These are phyloP conservation scores for Jackrogersella minutella DNA, from an alignment of 495 filamentous ascomycete species.

Conservation along the genomic window DNA sequence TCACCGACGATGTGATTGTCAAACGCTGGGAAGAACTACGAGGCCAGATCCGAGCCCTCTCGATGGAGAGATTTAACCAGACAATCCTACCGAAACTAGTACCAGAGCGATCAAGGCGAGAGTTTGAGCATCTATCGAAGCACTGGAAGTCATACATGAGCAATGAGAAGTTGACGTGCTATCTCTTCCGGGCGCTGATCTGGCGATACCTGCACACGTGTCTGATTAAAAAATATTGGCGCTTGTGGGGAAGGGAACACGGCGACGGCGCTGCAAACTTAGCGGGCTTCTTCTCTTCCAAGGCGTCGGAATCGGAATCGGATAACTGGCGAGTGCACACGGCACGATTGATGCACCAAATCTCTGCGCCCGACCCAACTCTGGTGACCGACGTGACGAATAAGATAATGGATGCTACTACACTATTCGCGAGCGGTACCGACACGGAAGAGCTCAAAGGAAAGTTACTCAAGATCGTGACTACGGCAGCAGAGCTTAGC, in stretches of 20 bases:
- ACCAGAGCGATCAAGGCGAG: conserved; percentile 16
- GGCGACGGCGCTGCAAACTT: conserved; percentile 23
- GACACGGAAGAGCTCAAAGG: conserved; percentile 16
- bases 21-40: conserved; percentile 34
- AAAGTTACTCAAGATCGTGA: conserved; percentile 22
- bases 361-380: conserved; percentile 13
- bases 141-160: conserved; percentile 40
- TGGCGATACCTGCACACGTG: conserved; percentile 40
- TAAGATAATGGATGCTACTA: conserved; percentile 16
- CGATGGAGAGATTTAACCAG: conserved; percentile 27
- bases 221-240: conserved; percentile 31
- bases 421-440: conserved; percentile 13
- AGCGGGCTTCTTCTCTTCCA: conserved; percentile 6
- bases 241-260: conserved; percentile 36
- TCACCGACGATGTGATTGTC: conserved; percentile 27
- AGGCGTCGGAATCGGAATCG: conserved; percentile 18
- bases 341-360: conserved; percentile 22
- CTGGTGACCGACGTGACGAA: conserved; percentile 14
- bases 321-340: conserved; percentile 38
- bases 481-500: conserved; percentile 28
- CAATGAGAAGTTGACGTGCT: conserved; percentile 26
- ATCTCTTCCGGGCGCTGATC: conserved; percentile 41
- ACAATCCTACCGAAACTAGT: conserved; percentile 15
- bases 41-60: conserved; percentile 21
- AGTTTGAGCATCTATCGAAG: conserved; percentile 36